phyloP scores from a whole-genome alignment of 1,284 basidiomycete genomes.

The Tylopilus sp. region DNA sequence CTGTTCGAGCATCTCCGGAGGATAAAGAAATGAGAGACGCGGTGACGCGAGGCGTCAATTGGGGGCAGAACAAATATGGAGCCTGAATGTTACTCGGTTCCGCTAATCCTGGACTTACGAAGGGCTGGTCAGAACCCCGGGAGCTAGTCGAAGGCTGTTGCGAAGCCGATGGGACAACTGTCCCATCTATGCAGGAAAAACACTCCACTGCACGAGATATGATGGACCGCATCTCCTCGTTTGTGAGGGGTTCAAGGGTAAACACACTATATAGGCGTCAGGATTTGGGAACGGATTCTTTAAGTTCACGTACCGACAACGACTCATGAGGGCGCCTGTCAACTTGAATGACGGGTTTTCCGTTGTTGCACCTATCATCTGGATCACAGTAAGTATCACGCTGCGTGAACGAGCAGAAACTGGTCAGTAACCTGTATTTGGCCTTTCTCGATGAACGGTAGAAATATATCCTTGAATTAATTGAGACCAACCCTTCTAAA shows the following conservation, averaged over 20 bases:
- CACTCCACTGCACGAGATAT: slow-evolving; percentile 48
- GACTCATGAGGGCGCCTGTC: slow-evolving; percentile 71
- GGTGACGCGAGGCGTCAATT: slow-evolving; percentile 47
- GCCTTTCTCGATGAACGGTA: slow-evolving; percentile 78
- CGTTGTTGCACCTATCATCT: slow-evolving; percentile 85
- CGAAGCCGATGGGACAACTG: neutral
- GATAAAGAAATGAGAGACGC: slow-evolving; percentile 54
- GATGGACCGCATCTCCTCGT: slow-evolving; percentile 52
- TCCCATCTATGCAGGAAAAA: slow-evolving; percentile 23
- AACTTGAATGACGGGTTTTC: slow-evolving; percentile 90
- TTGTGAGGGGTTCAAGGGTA: slow-evolving; percentile 56
- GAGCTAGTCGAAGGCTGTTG: slow-evolving; percentile 9
- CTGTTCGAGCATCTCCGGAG: slow-evolving; percentile 66
- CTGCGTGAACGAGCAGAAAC: neutral
- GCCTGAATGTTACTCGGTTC: slow-evolving; percentile 7
- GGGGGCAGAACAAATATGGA: slow-evolving; percentile 37
- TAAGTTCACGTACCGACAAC: slow-evolving; percentile 59
- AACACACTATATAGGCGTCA: slow-evolving; percentile 49
- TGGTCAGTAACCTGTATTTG: slow-evolving; percentile 53
- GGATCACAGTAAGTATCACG: slow-evolving; percentile 11
- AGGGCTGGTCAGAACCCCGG: slow-evolving; percentile 11
- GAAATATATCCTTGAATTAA: slow-evolving; percentile 59
- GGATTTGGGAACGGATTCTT: neutral
- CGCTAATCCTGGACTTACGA: slow-evolving; percentile 19
- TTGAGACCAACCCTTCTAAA: neutral